Conservation (phyloP, 768 basidiomycete species). For the Inosperma sp. region DNA sequence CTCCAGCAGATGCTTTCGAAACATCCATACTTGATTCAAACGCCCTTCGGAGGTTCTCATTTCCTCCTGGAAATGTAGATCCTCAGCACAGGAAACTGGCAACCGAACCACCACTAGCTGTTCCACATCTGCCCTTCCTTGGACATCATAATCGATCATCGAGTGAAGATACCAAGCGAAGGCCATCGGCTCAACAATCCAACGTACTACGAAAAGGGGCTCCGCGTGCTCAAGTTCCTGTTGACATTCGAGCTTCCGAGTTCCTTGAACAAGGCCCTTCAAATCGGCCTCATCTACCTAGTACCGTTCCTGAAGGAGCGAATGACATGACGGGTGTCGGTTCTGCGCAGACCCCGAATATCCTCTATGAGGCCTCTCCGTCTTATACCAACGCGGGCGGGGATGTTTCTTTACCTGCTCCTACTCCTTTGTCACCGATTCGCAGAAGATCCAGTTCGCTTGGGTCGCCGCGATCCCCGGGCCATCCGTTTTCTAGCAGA, state of each 20-base stretch:
- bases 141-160: conserved; percentile 16
- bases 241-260: conserved; percentile 44
- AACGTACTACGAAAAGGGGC: conserved; percentile 56
- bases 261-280: conserved; percentile 14
- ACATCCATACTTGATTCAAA: not conserved
- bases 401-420: not conserved
- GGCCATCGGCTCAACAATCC: conserved; percentile 25
- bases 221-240: conserved; percentile 58
- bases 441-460: conserved; percentile 21
- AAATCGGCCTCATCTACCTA: conserved; percentile 45
- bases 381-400: conserved; percentile 8
- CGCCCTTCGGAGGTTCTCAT: conserved; percentile 3
- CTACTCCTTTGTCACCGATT: conserved; percentile 13
- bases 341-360: conserved; percentile 30
- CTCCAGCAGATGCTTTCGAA: conserved; percentile 25
- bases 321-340: conserved; percentile 71
- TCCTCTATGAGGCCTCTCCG: conserved; percentile 33
- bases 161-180: conserved; percentile 19
- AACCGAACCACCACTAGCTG: conserved; percentile 29
- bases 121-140: conserved; percentile 15
- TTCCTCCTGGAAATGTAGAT: conserved; percentile 12
- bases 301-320: conserved; percentile 45
- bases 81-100: conserved; percentile 34
- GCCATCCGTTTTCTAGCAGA: conserved; percentile 33
- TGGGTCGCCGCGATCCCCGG: conserved; percentile 21